A percentile compares a stretch with the other conserved stretches of the same genome.
These are phyloP conservation scores for Chondrus crispus DNA, from an alignment of 23 red algal species.

Conservation along the genomic window DNA sequence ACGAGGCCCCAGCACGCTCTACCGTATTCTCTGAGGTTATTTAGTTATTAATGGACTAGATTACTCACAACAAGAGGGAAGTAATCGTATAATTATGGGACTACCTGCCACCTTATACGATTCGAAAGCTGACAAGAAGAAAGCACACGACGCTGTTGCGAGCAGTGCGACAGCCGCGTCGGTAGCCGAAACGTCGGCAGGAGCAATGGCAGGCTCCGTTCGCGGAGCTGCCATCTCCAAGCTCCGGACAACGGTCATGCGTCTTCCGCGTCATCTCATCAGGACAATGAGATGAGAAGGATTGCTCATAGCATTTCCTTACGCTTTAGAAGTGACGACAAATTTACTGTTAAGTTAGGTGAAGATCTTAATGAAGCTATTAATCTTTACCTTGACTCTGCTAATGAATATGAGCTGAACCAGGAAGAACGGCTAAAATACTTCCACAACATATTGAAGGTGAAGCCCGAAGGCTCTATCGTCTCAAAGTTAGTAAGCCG, in stretches of 20 bases:
- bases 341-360: not conserved
- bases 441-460: not conserved
- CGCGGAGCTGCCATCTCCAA: too few species aligned
- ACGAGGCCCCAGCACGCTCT: not conserved
- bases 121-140: not conserved
- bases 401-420: not conserved
- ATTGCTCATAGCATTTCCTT: slow-evolving; percentile 6
- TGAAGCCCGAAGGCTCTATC: not conserved
- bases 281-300: too few species aligned
- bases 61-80: not conserved
- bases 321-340: not conserved
- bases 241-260: too few species aligned
- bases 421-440: slow-evolving; percentile 1
- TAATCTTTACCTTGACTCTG: not conserved
- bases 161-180: not conserved
- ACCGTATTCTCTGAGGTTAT: not conserved
- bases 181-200: too few species aligned
- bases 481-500: too few species aligned
- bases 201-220: too few species aligned
- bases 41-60: not conserved
- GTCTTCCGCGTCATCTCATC: too few species aligned
- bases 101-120: not conserved
- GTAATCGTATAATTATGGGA: not conserved
- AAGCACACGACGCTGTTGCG: not conserved
- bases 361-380: not conserved